Conservation (phyloP, 306 rosid genomes). For the Begonia masoniana region DNA sequence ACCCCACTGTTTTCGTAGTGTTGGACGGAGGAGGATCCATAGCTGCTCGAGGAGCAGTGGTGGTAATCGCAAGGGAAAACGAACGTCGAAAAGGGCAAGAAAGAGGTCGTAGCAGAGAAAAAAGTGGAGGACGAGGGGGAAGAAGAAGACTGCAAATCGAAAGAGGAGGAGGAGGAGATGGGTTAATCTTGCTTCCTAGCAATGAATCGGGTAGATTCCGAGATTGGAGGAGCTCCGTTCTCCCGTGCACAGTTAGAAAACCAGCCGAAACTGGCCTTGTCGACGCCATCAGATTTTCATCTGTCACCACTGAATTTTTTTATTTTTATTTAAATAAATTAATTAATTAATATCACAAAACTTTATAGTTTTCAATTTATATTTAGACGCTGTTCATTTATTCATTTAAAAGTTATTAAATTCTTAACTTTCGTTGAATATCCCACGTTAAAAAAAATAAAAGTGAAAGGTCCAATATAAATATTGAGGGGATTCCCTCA, state of each 20-base stretch:
- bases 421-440: too few relatives aligned
- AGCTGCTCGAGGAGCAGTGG: conserved; percentile 19
- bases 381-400: too few relatives aligned
- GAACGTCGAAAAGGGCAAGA: conserved; percentile 29
- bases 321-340: too few relatives aligned
- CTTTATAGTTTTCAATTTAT: too few relatives aligned
- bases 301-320: too few relatives aligned
- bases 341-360: too few relatives aligned
- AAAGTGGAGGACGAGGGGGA: conserved; percentile 38
- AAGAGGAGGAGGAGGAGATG: conserved; percentile 34
- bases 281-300: conserved; percentile 23
- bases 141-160: conserved; percentile 37
- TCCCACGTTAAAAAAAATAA: too few relatives aligned
- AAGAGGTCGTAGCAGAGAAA: conserved; percentile 34
- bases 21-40: conserved; percentile 17
- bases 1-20: conserved; percentile 49
- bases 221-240: conserved; percentile 20
- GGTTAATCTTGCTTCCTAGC: conserved; percentile 1
- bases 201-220: conserved; percentile 14
- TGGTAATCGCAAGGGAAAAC: conserved; percentile 32
- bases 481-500: too few relatives aligned
- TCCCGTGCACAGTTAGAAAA: conserved; percentile 20
- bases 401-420: too few relatives aligned
- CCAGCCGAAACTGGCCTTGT: background rate
- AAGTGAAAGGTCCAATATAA: too few relatives aligned